Base-by-base conservation (phyloP, 140 eudicot genomes). In the Anethum foeniculum region DNA sequence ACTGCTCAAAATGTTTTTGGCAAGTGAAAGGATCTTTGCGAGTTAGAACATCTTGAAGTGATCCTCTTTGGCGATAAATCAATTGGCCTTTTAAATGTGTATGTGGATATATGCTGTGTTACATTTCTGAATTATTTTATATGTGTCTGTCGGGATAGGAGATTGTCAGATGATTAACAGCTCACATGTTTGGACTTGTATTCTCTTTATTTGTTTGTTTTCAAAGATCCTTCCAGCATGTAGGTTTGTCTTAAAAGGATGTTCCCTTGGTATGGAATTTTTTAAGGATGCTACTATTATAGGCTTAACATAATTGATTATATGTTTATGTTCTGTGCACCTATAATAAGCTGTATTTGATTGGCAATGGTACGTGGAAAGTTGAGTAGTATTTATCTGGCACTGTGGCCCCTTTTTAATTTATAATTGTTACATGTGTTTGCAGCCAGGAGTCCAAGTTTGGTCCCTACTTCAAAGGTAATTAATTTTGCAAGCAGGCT, bases 381-480 rank as follows among this genome's bases (percentile, higher is more conserved):
- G 41, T 68, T 6, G 23, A 67, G 74, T 68, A 15, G n/a, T 68
- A 32, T 34, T 14, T 5, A 34, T 44, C 3, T 43, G 4, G 5
- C 28, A 74, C 16, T 12, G 60, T 54, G 64, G 38, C 80, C 72
- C 77, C 19, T 67, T 23, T 2, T 9, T 14, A 75, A 75, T 27
- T 27, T 73, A 47, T 47, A 13, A n/a, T 10, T 76, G 6, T 1
- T 71, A 58, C 44, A 64, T 39, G 43, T 75, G 30, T 76, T 52
- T 86, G 85, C 88, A 92, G 97, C 79, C 80, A 91, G 89, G 15
- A 83, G 80, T 80, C 71, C 74, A 76, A 89, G 88, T 25, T 47
- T 87, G 81, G 89, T 83, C 47, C 91, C 92, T 11, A 83, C 88
- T 43, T 25, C 87, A 8, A 97, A 91, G 81, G 77, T 87, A n/a